Conservation (phyloP, 305 asterid genomes). For the Ilex paraguariensis region DNA sequence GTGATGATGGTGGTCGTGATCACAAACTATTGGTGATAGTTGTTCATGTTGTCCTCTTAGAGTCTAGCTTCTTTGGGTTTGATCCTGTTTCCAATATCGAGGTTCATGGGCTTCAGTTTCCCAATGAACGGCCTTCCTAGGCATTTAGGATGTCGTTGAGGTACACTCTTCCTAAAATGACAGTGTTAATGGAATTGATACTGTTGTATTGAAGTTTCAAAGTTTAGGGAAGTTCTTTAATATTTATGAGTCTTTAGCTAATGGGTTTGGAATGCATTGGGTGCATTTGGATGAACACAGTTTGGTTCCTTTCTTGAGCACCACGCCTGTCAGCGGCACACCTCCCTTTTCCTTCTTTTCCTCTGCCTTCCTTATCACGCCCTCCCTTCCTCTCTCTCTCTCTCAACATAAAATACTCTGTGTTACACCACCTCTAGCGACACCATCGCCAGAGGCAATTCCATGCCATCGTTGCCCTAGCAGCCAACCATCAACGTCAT, state of each 20-base stretch:
- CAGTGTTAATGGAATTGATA: constrained; percentile 10
- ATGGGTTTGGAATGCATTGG: constrained; percentile 30
- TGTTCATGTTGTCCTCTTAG: constrained; percentile 70
- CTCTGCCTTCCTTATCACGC: no score
- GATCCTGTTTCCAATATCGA: constrained; percentile 33
- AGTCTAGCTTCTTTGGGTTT: constrained; percentile 67
- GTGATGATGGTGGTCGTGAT: constrained; percentile 37
- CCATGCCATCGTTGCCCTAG: no score
- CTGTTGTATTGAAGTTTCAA: constrained; percentile 35
- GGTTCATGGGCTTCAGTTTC: constrained; percentile 27
- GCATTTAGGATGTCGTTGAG: constrained; percentile 31
- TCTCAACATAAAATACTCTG: no score
- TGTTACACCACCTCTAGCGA: no score
- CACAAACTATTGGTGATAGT: constrained; percentile 19
- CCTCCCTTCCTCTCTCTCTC: no score
- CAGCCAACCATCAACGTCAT: no score
- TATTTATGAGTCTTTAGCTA: constrained; percentile 52
- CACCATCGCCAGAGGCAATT: no score
- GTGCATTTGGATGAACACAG: background rate
- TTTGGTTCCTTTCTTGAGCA: constrained; percentile 57
- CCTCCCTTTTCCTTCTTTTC: no score
- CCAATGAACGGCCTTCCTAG: constrained; percentile 34
- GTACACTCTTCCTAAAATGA: constrained; percentile 57
- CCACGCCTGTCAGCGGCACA: no score
- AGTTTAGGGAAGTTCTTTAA: constrained; percentile 13